Evolutionary conservation across 352 stramenopile species (phyloP), one percentile per base, ranked within the genome.

Genomic region (Phytophthora nicotianae): DNA sequence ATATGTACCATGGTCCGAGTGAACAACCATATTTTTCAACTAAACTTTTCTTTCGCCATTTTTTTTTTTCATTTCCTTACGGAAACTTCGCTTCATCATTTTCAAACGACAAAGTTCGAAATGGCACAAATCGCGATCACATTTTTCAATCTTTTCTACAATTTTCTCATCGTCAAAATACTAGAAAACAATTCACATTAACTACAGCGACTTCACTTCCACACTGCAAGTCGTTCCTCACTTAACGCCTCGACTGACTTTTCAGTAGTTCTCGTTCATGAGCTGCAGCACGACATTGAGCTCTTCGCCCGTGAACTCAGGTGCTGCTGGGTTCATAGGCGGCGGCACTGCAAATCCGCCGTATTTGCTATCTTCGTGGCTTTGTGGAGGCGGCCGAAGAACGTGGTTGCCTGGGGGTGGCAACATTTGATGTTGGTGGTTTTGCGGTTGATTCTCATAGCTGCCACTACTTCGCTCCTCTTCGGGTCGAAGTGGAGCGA

Each of bases 291-390:
- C 83, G 27, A 86, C 83, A 45, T 69, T 92, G 7, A 92, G 79
- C 58, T 92, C 83, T 66, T 90, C 83, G 17, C 81, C 81, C 13
- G 81, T 90, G 47, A 92, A 88, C 58, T 92, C 83, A 16, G 83
- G 74, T 10, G 77, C 79, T 4, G 83, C 81, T 11, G 73, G 79
- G 41, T 92, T 86, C 75, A 92, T 88, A 0, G 81, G 74, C 32
- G 79, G 71, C 8, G 80, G 79, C 55, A 86, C 73, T 21, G 74
- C 43, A 51, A 88, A 89, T 46, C 65, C 66, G 19, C 65, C 60
- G 46, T 74, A 80, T 67, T 90, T 89, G 48, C 23, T 24, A 26
- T 68, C 65, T 8, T 86, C 71, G 8, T 70, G 65, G 51, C 63
- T 59, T 24, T 84, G 69, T 0, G 82, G 78, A 7, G 77, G 74